Evolutionary conservation across 2,329 filamentous ascomycete species (phyloP), one percentile per base, ranked within the genome.

Genomic region (Beauveria brongniartii): DNA sequence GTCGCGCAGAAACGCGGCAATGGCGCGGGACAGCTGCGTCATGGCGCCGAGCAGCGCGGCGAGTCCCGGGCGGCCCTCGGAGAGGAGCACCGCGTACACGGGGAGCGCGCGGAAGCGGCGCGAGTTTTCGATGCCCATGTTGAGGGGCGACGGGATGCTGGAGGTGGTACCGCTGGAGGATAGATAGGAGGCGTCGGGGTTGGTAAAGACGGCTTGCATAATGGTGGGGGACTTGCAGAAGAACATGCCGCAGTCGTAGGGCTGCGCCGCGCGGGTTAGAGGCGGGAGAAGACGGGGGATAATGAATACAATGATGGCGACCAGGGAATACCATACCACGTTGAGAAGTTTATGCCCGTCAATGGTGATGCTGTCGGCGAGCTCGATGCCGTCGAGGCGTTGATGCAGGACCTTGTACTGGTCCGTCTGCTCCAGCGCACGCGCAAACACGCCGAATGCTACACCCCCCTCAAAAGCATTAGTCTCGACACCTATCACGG

Each of bases 341-440:
- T 97, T 97, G 63, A 97, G 81, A n/a, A 96, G 76, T 70, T 97
- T 97, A 73, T 97, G 93, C 0, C 83, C 89, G 68, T 97, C 92
- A 2, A 89, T 87, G 0, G 91, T 87, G 66, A 97, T 92, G 55
- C 90, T 95, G 70, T 97, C 91, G 3, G 90, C 91, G 2, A 96
- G 78, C 63, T 96, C 88, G 14, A 97, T 72, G 1, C 90, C 90
- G 4, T 82, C 79, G 1, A 75, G 80, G 62, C 74, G 79, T 41
- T 70, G 73, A 62, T 74, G 85, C 63, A 84, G 75, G 14, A 71
- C 62, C 3, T 74, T 70, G 69, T 89, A 92, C 61, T 87, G 81
- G 1, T 78, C 70, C 10, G 70, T 77, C 0, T 78, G 70, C 0
- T 83, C 80, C 1, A 97, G 78, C 1, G 85, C 72, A 16, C 91